A percentile compares a stretch with the other conserved stretches of the same genome.
phyloP scores from a whole-genome alignment of 2,329 filamentous ascomycete genomes.

The Geosmithia morbida region DNA sequence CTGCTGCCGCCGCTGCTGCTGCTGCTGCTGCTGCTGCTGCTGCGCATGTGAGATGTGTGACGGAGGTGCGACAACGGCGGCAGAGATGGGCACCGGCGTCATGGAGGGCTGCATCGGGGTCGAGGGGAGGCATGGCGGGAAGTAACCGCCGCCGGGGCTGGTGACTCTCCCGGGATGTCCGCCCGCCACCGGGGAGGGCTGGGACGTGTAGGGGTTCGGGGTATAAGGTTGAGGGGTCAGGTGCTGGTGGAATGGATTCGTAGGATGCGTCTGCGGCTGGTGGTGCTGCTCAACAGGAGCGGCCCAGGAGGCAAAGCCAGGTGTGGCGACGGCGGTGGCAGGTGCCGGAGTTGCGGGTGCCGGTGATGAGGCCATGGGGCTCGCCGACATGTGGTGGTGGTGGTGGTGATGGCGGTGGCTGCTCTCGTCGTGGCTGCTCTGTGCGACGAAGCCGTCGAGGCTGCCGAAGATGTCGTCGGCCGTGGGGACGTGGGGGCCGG shows the following conservation, averaged over 20 bases:
- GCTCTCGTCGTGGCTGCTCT: slow-evolving; percentile 11
- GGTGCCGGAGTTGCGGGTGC: background rate
- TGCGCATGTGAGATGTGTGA: background rate
- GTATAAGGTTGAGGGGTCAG: background rate
- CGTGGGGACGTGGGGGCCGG: no score
- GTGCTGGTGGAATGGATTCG: background rate
- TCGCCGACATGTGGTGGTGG: slow-evolving; percentile 3
- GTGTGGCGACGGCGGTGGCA: slow-evolving; percentile 6
- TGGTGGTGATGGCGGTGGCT: slow-evolving; percentile 3
- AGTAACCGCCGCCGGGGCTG: slow-evolving; percentile 12
- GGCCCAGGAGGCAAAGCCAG: slow-evolving; percentile 8
- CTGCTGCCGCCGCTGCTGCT: slow-evolving; percentile 3
- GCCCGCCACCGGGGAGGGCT: background rate
- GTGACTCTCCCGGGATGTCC: slow-evolving; percentile 1
- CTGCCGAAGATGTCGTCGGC: slow-evolving; percentile 15
- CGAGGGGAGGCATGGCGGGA: slow-evolving; percentile 22
- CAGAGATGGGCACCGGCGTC: background rate
- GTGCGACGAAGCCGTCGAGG: slow-evolving; percentile 16
- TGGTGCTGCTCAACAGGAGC: slow-evolving; percentile 3
- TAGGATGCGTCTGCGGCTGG: slow-evolving; percentile 3
- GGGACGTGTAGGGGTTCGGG: background rate
- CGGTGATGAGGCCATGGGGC: background rate
- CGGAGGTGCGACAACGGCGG: no score
- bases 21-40: background rate
- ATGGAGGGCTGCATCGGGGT: slow-evolving; percentile 20